A percentile compares a stretch with the other conserved stretches of the same genome.
These are phyloP conservation scores for Moringa oleifera DNA, from an alignment of 345 rosid species.

Conservation along the genomic window DNA sequence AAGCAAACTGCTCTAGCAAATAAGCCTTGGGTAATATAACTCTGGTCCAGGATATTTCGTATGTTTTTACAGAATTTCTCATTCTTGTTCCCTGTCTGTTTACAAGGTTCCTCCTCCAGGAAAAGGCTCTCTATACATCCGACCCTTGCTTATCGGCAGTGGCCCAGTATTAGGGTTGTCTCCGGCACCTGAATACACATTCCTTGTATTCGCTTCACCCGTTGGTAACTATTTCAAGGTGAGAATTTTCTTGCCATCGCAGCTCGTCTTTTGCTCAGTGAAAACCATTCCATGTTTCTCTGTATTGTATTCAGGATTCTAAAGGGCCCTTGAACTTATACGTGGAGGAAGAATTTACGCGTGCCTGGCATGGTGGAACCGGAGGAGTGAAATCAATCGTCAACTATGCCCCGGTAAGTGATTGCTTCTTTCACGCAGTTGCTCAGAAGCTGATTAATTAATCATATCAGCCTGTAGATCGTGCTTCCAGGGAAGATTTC, in stretches of 20 bases:
- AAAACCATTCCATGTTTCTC: slow-evolving; percentile 2
- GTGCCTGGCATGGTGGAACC: slow-evolving; percentile 57
- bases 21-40: slow-evolving; percentile 62
- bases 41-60: neutral
- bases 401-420: slow-evolving; percentile 70
- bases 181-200: slow-evolving; percentile 71
- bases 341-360: slow-evolving; percentile 54
- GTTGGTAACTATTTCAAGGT: slow-evolving; percentile 88
- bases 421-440: neutral
- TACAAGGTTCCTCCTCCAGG: slow-evolving; percentile 79
- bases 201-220: slow-evolving; percentile 67
- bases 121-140: slow-evolving; percentile 70
- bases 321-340: slow-evolving; percentile 47
- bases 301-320: slow-evolving; percentile 37
- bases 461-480: too few species aligned
- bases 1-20: slow-evolving; percentile 65
- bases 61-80: too few species aligned
- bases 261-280: neutral
- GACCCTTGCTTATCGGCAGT: slow-evolving; percentile 77
- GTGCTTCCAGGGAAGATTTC: too few species aligned
- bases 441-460: too few species aligned
- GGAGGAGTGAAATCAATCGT: slow-evolving; percentile 62
- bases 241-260: neutral
- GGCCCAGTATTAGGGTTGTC: slow-evolving; percentile 68
- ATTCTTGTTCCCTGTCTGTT: neutral